Percentiles rank a stretch among this genome's conserved stretches.
These are phyloP conservation scores for Citrus maxima DNA, from an alignment of 345 rosid genomes.

Conservation along the genomic window DNA sequence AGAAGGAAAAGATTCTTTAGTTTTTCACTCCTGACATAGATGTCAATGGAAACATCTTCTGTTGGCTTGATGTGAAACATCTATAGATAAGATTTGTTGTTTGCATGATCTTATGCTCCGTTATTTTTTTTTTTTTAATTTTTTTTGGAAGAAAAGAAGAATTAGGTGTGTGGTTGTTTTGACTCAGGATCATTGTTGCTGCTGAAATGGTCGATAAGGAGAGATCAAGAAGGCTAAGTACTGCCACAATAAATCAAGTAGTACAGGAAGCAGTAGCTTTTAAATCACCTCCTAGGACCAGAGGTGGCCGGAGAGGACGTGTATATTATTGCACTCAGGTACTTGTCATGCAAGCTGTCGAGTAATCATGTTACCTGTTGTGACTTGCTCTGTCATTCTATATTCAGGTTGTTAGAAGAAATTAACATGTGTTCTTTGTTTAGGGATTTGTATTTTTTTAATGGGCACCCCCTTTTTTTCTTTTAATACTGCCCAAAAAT, in stretches of 20 bases:
- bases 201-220: conserved; percentile 81
- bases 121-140: too few species aligned
- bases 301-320: conserved; percentile 90
- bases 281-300: conserved; percentile 88
- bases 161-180: background rate
- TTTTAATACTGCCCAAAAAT: background rate
- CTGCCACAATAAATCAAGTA: conserved; percentile 82
- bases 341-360: background rate
- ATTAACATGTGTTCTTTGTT: background rate
- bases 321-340: conserved; percentile 95
- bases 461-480: background rate
- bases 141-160: background rate
- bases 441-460: background rate
- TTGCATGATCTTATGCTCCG: background rate
- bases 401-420: background rate
- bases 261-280: conserved; percentile 83
- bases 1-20: background rate
- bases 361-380: background rate
- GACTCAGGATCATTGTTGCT: conserved; percentile 70
- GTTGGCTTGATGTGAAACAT: background rate
- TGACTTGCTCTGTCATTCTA: background rate
- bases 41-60: background rate
- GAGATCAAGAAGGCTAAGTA: conserved; percentile 86
- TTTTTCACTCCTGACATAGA: background rate
- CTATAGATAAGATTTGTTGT: conserved; percentile 1